Evolutionary conservation across 78 protist genomes (phyloP), one percentile per base, ranked within the genome.

Genomic region (Dictyostelium intermedium): DNA sequence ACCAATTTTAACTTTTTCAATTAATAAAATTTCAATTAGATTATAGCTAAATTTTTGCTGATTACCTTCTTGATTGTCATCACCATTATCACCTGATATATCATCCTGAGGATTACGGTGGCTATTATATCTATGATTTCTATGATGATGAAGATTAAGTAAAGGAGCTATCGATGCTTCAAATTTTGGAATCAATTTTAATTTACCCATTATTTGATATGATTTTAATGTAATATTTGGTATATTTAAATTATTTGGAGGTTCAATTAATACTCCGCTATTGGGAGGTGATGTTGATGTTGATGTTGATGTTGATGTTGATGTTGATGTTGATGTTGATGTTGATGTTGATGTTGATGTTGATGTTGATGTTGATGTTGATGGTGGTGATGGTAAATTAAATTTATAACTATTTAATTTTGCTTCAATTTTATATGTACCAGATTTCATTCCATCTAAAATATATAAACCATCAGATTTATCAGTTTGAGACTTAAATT

Each of bases 371-470:
- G n/a, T n/a, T 61, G 72, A 61, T 61, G 34, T 7, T 34, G 41
- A 27, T 13, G 23, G 1, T 16, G 32, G 11, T 34, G 45, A 47
- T 30, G 69, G 85, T 9, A 8, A 7, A 16, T 50, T 30, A 43
- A 87, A 87, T 35, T 41, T 53, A 23, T 60, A 37, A 60, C 78
- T 83, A 32, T 77, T 76, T 53, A 39, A 53, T 63, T 77, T 18
- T 5, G 85, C 92, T 20, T 76, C 78, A 20, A 87, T 87, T 83
- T 78, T 78, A 30, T 37, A 87, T 27, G 43, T 11, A 10, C 92
- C 92, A 27, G 79, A 9, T 10, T 63, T 87, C 20, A 87, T 78
- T 63, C 50, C 16, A 10, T 78, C 80, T 25, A 87, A 61, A n/a
- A 34, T 25, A 43, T 87, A 87, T 25, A 47, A 25, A 45, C 92